Conservation (phyloP, 169 alveolate genomes). For the Eimeria maxima region DNA sequence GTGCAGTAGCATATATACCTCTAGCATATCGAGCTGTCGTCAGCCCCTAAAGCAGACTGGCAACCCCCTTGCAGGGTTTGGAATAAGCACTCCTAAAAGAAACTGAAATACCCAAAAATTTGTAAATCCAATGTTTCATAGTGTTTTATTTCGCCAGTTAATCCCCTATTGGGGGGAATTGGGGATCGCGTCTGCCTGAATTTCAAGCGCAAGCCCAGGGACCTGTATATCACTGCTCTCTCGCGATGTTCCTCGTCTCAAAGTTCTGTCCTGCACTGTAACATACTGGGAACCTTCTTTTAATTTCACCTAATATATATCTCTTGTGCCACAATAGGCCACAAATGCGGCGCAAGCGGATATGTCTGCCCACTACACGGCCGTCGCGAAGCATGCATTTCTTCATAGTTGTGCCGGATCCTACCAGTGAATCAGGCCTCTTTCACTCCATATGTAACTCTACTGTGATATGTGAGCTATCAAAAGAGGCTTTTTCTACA, state of each 20-base stretch:
- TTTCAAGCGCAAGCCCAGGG: not conserved
- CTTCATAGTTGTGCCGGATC: not conserved
- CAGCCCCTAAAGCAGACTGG: constrained; percentile 47
- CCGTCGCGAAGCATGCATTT: not conserved
- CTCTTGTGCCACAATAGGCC: not conserved
- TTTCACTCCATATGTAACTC: not conserved
- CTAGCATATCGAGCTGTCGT: constrained; percentile 40
- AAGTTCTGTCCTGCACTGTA: not conserved
- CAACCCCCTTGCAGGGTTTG: not conserved
- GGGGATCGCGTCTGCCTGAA: not conserved
- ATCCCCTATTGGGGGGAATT: not conserved
- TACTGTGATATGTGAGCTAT: not conserved
- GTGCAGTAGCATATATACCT: constrained; percentile 5
- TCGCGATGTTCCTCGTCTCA: not conserved
- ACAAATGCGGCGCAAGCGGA: not conserved
- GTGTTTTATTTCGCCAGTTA: not conserved
- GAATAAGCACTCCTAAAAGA: not conserved
- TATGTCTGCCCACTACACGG: not conserved
- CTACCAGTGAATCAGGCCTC: not conserved
- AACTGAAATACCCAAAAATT: not conserved
- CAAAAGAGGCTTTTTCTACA: not conserved
- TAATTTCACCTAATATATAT: not conserved
- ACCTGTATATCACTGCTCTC: not conserved
- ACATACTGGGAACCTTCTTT: not conserved
- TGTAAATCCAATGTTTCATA: not conserved